phyloP scores from a whole-genome alignment of 495 filamentous ascomycete genomes.

The Xylaria flabelliformis region DNA sequence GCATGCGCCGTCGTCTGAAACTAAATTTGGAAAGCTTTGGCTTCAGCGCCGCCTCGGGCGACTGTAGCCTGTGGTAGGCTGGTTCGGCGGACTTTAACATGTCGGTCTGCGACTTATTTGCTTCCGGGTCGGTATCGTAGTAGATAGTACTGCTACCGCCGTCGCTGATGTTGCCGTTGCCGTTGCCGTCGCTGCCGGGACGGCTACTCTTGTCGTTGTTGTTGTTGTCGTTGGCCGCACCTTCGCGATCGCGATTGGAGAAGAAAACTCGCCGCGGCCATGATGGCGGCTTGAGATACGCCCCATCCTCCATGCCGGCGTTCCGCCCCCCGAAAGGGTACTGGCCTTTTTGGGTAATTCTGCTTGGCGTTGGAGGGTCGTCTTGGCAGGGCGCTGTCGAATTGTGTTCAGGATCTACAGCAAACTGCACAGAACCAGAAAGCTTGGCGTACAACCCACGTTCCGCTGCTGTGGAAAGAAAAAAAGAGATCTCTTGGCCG shows the following conservation, averaged over 20 bases:
- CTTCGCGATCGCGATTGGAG: slow-evolving; percentile 2
- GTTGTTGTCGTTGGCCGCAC: not conserved
- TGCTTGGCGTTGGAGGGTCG: slow-evolving; percentile 16
- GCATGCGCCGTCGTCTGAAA: slow-evolving; percentile 9
- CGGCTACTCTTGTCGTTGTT: not conserved
- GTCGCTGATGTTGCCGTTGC: not conserved
- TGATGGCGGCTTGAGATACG: slow-evolving; percentile 21
- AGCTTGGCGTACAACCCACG: slow-evolving; percentile 8
- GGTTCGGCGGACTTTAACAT: slow-evolving; percentile 20
- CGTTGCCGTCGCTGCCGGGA: not conserved
- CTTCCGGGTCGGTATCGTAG: slow-evolving; percentile 6
- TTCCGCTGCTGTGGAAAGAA: not conserved
- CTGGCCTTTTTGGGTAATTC: not conserved
- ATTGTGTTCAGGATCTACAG: not conserved
- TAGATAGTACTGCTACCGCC: not conserved
- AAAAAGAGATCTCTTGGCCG: slow-evolving; percentile 22
- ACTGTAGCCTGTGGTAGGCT: slow-evolving; percentile 18
- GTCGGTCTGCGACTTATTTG: slow-evolving; percentile 9
- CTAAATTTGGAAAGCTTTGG: not conserved
- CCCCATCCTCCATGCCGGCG: slow-evolving; percentile 26
- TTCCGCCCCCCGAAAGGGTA: not conserved
- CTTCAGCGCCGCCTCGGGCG: not conserved
- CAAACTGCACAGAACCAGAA: not conserved
- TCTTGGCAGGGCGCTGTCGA: slow-evolving; percentile 12
- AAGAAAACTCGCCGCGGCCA: slow-evolving; percentile 23